These are phyloP conservation scores for Cystobasidium slooffiae DNA, from an alignment of 1,284 basidiomycete genomes.

Conservation along the genomic window DNA sequence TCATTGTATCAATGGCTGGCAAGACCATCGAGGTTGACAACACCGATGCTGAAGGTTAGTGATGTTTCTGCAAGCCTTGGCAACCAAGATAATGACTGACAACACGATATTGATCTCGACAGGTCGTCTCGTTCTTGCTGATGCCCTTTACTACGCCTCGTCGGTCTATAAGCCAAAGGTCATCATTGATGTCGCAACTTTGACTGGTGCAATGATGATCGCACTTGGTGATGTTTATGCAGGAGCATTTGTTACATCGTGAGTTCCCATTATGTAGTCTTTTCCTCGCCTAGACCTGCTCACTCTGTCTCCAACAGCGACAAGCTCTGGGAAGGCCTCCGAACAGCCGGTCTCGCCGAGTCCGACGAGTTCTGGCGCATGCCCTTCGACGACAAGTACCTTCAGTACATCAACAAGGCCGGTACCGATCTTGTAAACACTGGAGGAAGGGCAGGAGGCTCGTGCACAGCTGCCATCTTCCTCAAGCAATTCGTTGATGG, in stretches of 20 bases:
- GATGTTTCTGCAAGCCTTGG: slow-evolving; percentile 8
- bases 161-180: slow-evolving; percentile 79
- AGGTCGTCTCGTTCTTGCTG: slow-evolving; percentile 73
- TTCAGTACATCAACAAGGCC: slow-evolving; percentile 72
- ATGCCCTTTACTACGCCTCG: slow-evolving; percentile 83
- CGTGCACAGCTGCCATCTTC: slow-evolving; percentile 84
- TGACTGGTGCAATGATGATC: slow-evolving; percentile 63
- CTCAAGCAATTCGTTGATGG: slow-evolving; percentile 69
- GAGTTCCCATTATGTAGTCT: slow-evolving; percentile 49
- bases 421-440: slow-evolving; percentile 77
- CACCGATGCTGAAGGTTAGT: slow-evolving; percentile 59
- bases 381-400: slow-evolving; percentile 73
- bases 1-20: slow-evolving; percentile 84
- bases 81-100: background rate
- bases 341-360: slow-evolving; percentile 71
- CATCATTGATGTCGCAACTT: slow-evolving; percentile 81
- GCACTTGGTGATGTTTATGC: slow-evolving; percentile 75
- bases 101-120: slow-evolving; percentile 62
- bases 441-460: slow-evolving; percentile 61
- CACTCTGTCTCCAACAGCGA: slow-evolving; percentile 57
- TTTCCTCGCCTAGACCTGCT: background rate
- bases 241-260: slow-evolving; percentile 72
- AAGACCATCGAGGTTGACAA: slow-evolving; percentile 87
- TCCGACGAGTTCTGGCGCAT: slow-evolving; percentile 60
- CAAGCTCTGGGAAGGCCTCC: slow-evolving; percentile 72